These are phyloP conservation scores for Tephrocybe sp. DNA, from an alignment of 768 basidiomycete genomes.

Conservation along the genomic window DNA sequence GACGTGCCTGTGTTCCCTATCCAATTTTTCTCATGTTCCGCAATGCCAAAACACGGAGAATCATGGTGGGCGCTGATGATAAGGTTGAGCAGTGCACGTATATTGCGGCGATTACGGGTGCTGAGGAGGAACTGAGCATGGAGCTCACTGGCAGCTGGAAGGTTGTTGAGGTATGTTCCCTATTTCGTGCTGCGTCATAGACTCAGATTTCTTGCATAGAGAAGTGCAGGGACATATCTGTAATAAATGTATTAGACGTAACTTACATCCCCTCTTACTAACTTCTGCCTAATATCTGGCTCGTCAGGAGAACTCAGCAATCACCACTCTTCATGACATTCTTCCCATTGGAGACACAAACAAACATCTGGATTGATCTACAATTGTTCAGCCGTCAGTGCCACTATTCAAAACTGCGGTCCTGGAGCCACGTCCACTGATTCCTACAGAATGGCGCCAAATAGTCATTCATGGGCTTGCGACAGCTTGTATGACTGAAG, in stretches of 20 bases:
- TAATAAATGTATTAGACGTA: conserved; percentile 23
- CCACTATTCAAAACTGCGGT: no score
- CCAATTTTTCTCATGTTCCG: conserved; percentile 85
- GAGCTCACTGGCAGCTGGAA: conserved; percentile 98
- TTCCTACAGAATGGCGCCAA: no score
- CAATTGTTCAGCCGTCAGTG: no score
- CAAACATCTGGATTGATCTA: no score
- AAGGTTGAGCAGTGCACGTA: conserved; percentile 93
- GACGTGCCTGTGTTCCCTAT: conserved; percentile 88
- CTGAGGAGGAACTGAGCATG: conserved; percentile 85
- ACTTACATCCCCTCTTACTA: conserved; percentile 15
- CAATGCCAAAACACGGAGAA: conserved; percentile 88
- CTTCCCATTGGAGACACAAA: no score
- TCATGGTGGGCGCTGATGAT: conserved; percentile 83
- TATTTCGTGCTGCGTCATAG: neutral
- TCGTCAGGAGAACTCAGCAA: conserved; percentile 14
- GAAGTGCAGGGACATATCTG: conserved; percentile 44
- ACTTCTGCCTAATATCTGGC: conserved; percentile 8
- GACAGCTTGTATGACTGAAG: no score
- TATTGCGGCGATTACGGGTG: conserved; percentile 87
- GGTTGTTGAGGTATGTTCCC: conserved; percentile 77
- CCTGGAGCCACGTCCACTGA: no score
- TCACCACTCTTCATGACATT: conserved; percentile 22
- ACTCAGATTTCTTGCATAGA: conserved; percentile 22
- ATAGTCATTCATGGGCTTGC: no score